Evolutionary conservation across 2,329 filamentous ascomycete genomes (phyloP), one percentile per base, ranked within the genome.

Genomic region (Aureobasidium lini): DNA sequence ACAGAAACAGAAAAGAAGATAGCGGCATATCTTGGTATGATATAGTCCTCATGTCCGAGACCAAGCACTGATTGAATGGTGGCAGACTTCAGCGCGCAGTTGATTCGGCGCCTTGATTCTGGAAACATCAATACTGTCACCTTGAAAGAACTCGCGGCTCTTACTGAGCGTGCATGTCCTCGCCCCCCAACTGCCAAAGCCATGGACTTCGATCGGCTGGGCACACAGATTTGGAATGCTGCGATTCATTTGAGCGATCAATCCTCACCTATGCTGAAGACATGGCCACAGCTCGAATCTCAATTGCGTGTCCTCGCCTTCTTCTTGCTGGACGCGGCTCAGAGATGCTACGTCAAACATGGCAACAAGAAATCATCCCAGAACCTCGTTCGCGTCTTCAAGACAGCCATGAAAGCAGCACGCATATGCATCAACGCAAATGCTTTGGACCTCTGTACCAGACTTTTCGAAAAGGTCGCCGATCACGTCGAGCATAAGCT

Each of bases 391-490:
- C 82, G 87, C 59, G 70, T 90, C 18, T 76, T 90, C 68, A 85
- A 81, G 66, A 73, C 89, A 64, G 85, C 85, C 10, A 74, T 95
- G 60, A 89, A 86, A 68, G 79, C 85, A 5, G 81, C 80, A 18
- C 82, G 78, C 65, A 76, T 76, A 42, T 90, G 86, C 65, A 75
- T 94, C 44, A 81, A 82, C n/a, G 73, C 76, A 3, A 69, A 73
- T 3, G 79, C 88, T 28, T 62, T 84, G 1, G 79, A 82, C 9
- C 73, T 84, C n/a, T 83, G 84, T 0, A 75, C 81, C 6, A 79
- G 79, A 36, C 79, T 84, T 0, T 75, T 95, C 46, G 83, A 87
- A 65, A 84, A 81, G 62, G 84, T 84, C 54, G 84, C 85, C 0
- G 76, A 79, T 23, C 86, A 76, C 59, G 66, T 67, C 31, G 63